Base-by-base conservation (phyloP, 768 basidiomycete genomes). In the Mycena vulgaris region DNA sequence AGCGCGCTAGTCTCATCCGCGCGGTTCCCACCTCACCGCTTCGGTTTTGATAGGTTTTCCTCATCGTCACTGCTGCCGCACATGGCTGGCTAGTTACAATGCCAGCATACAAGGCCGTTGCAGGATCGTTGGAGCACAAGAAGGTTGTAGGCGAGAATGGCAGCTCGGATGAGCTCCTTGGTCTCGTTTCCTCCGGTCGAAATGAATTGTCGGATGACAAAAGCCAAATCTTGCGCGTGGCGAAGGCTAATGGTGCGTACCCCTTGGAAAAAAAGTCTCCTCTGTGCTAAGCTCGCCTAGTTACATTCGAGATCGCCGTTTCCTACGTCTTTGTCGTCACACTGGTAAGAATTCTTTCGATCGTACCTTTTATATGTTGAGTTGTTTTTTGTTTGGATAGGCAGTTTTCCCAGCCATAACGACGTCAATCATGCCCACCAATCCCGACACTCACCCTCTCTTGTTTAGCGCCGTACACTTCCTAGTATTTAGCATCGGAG, bases 371-470 rank as follows among this genome's bases (percentile, higher is more conserved):
- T 45, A 55, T 21, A 49, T 49, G 14, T 33, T 53, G 14, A 51
- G n/a, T 51, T 5, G 11, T 53, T 63, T 40, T 2, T 11, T 53
- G 60, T 56, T 71, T 59, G 55, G 66, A 52, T 51, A 97, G 96
- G 88, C 95, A 33, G 92, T 97, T 53, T 97, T 89, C 81, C 96
- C 96, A 6, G 88, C 96, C 0, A 92, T 96, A 71, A 96, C 96
- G 3, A 88, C 91, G 5, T 92, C 92, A 0, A 89, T 98, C 60
- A 79, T 81, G 40, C 88, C 96, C 3, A 89, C 88, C 17, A 91
- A 91, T 70, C 86, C 88, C 3, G 77, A 79, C 28, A 89, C 86
- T 45, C 94, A 96, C 73, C 94, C 95, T 0, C 83, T 96, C n/a
- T 84, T 97, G 30, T 98, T 98, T 83, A 91, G 83, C 67, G 87